These are phyloP conservation scores for Pichia sp. DNA, from an alignment of 1,139 yeast genomes.

Conservation along the genomic window DNA sequence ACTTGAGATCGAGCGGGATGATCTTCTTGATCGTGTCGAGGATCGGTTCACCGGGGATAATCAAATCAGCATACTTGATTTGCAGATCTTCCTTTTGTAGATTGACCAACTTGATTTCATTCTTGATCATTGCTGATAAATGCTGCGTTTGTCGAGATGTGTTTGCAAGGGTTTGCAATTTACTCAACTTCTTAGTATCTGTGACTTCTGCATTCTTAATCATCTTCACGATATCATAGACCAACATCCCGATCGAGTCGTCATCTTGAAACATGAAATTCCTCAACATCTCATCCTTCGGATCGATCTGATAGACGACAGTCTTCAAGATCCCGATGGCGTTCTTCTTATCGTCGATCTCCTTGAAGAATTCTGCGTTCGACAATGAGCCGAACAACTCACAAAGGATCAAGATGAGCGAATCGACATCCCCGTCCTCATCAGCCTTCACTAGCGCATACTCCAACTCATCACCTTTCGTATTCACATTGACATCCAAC, in stretches of 20 bases:
- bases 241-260: constrained; percentile 41
- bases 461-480: constrained; percentile 47
- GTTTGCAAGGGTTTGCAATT: constrained; percentile 2
- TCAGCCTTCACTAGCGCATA: constrained; percentile 69
- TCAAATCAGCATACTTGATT: constrained; percentile 48
- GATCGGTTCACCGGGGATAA: constrained; percentile 39
- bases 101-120: constrained; percentile 20
- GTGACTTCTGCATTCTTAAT: too few relatives aligned
- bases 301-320: constrained; percentile 2
- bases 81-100: constrained; percentile 21
- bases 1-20: constrained; percentile 55
- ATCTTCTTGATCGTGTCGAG: constrained; percentile 55
- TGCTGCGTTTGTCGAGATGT: constrained; percentile 1
- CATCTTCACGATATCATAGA: constrained; percentile 30
- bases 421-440: constrained; percentile 63
- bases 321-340: constrained; percentile 31
- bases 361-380: constrained; percentile 53
- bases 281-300: constrained; percentile 36
- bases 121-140: constrained; percentile 13
- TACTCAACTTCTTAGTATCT: background rate
- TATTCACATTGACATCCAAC: constrained; percentile 51
- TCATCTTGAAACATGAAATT: constrained; percentile 66
- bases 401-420: constrained; percentile 59
- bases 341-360: constrained; percentile 44
- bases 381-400: constrained; percentile 48